Evolutionary conservation across 2,329 filamentous ascomycete species (phyloP), one percentile per base, ranked within the genome.

Genomic region (Myriosclerotinia curreyana): DNA sequence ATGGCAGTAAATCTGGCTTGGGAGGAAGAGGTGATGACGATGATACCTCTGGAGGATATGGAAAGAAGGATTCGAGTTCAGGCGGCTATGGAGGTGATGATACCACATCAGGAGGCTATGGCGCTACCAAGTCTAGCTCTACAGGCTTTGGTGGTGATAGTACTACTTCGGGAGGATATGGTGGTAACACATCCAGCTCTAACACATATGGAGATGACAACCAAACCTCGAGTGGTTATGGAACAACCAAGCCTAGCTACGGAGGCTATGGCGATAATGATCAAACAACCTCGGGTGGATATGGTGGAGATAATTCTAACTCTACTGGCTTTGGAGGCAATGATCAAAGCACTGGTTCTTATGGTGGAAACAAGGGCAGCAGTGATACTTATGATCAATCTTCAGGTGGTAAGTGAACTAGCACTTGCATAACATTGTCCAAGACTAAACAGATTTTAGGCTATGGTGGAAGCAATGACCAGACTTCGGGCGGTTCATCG

Each of bases 371-470:
- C 22, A 46, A 44, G 25, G 15, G 42, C 28, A 34, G 11, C 12
- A 48, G 28, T 59, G 55, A 22, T 36, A 48, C 22, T 49, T 59
- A 46, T 36, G 55, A 59, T 36, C 55, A 59, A 15, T 38, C 42
- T n/a, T 59, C 55, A 14, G n/a, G 55, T n/a, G 28, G 55, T 59
- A 22, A 48, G 55, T 38, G 15, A 4, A 46, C 14, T 12, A 9
- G 17, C 14, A 6, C 54, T 59, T 48, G 0, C 22, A 22, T 25
- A n/a, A 25, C 22, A 1, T 54, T 8, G n/a, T 59, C 6, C 55
- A 22, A 20, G 25, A 17, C 5, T 48, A 34, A 52, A 28, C 15
- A 59, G 38, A 3, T 46, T 9, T 25, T 5, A 59, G 55, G 20
- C n/a, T 59, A 59, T 48, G 55, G 28, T 9, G 42, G 46, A 15